Conservation (phyloP, 2,329 filamentous ascomycete genomes). For the Stenocarpella maydis region DNA sequence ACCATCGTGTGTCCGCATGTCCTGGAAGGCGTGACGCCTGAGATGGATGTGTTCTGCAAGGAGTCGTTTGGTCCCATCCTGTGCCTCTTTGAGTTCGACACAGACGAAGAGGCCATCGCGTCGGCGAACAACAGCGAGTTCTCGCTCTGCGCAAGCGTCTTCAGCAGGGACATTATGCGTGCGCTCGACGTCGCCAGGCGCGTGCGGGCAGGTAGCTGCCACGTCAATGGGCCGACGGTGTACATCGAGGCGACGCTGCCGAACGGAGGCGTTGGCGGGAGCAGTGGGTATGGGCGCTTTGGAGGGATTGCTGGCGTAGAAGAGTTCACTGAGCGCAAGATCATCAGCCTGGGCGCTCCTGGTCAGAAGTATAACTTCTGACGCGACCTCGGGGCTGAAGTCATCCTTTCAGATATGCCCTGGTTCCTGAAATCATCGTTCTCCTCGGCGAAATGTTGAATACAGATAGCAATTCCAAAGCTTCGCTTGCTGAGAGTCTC, state of each 20-base stretch:
- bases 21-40: constrained; percentile 65
- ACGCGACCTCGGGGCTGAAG: neutral
- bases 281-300: constrained; percentile 54
- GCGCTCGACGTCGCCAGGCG: constrained; percentile 60
- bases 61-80: constrained; percentile 75
- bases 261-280: constrained; percentile 52
- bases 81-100: constrained; percentile 64
- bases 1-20: constrained; percentile 65
- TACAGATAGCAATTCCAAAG: too few relatives aligned
- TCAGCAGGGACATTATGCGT: constrained; percentile 66
- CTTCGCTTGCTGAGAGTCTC: too few relatives aligned
- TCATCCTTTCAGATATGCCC: too few relatives aligned
- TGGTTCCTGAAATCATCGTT: too few relatives aligned
- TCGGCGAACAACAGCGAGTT: constrained; percentile 76
- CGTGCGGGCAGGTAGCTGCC: constrained; percentile 63
- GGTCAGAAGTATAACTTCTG: constrained; percentile 41
- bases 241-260: constrained; percentile 53
- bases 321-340: constrained; percentile 49
- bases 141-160: constrained; percentile 70
- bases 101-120: constrained; percentile 69
- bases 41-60: constrained; percentile 71
- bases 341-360: constrained; percentile 43
- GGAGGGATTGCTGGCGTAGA: constrained; percentile 46
- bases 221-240: constrained; percentile 54
- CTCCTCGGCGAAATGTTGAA: too few relatives aligned